phyloP scores from a whole-genome alignment of 805 yeast genomes.

The Suhomyces sp. region DNA sequence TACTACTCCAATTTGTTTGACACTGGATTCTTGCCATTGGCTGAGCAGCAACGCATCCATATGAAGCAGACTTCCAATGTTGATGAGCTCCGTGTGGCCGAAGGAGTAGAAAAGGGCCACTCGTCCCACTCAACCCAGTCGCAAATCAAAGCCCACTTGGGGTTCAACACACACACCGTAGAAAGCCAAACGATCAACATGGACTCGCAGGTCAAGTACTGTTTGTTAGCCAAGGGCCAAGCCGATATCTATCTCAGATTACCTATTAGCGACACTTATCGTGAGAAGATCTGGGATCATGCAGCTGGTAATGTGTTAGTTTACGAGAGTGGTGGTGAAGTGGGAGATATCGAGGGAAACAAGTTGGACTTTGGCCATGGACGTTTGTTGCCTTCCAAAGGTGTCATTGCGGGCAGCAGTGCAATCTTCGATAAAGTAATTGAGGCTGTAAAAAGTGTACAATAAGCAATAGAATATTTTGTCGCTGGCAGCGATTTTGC shows the following conservation, averaged over 20 bases:
- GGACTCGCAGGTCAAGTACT: conserved; percentile 96
- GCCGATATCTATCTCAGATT: conserved; percentile 90
- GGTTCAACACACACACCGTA: conserved; percentile 48
- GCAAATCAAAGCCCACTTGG: conserved; percentile 60
- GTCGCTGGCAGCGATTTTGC: not conserved
- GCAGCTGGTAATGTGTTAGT: conserved; percentile 92
- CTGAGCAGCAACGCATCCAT: conserved; percentile 36
- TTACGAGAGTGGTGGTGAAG: conserved; percentile 87
- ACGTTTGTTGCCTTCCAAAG: conserved; percentile 75
- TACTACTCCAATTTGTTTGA: conserved; percentile 46
- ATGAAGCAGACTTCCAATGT: conserved; percentile 52
- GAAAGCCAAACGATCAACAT: conserved; percentile 65
- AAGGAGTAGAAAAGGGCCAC: conserved; percentile 94
- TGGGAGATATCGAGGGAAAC: conserved; percentile 77
- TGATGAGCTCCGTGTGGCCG: conserved; percentile 64
- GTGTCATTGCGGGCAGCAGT: conserved; percentile 81
- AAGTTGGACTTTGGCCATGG: conserved; percentile 83
- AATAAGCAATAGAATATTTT: not conserved
- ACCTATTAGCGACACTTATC: conserved; percentile 71
- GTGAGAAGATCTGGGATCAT: conserved; percentile 98
- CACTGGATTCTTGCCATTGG: conserved; percentile 30
- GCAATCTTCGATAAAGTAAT: conserved; percentile 50
- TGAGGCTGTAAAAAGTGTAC: conserved; percentile 38
- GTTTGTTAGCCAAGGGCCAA: conserved; percentile 83
- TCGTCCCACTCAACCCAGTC: conserved; percentile 87